A percentile compares a stretch with the other conserved stretches of the same genome.
Conservation (phyloP, 306 rosid species). For the Cajanus cajan region DNA sequence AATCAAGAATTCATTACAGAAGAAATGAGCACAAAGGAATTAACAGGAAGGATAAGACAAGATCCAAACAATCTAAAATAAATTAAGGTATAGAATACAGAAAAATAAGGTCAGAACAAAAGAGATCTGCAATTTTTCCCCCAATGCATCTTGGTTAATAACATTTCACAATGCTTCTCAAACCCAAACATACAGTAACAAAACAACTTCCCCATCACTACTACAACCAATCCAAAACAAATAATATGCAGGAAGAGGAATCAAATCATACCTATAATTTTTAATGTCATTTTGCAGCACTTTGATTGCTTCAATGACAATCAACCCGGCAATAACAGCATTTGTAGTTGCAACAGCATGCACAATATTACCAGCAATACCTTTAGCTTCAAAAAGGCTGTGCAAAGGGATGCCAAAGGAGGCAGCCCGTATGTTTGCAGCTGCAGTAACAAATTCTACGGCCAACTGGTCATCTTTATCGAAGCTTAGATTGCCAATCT, state of each 20-base stretch:
- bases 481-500: constrained; percentile 82
- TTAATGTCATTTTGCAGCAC: constrained; percentile 75
- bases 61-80: background rate
- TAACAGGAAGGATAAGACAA: background rate
- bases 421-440: constrained; percentile 92
- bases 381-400: constrained; percentile 98
- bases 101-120: background rate
- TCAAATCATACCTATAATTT: constrained; percentile 65
- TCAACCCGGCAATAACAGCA: constrained; percentile 95
- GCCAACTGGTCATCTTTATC: constrained; percentile 99
- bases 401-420: constrained; percentile 94
- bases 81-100: background rate
- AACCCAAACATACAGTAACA: constrained; percentile 17
- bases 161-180: background rate
- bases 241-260: constrained; percentile 11
- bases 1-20: background rate
- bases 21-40: constrained; percentile 1
- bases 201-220: constrained; percentile 1
- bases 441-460: constrained; percentile 95
- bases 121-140: background rate
- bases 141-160: constrained; percentile 2
- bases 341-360: constrained; percentile 99
- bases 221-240: constrained; percentile 7
- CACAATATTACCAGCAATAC: constrained; percentile 98
- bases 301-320: constrained; percentile 95